Base-by-base conservation (phyloP, 2,329 filamentous ascomycete genomes). In the Botrytis galanthina region DNA sequence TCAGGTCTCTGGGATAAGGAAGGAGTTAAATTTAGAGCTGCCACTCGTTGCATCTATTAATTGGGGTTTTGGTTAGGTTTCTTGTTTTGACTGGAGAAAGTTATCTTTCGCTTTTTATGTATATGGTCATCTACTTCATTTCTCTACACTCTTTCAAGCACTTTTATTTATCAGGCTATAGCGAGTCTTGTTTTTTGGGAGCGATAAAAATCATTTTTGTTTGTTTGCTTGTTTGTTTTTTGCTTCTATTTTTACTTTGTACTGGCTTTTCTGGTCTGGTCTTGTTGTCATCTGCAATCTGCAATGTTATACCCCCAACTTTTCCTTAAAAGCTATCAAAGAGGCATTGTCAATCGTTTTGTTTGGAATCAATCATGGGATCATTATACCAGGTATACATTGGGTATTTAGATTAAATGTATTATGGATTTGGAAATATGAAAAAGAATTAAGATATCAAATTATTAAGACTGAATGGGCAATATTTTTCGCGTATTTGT, bases 1-100 rank as follows among this genome's bases (percentile, higher is more conserved):
- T 51, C 29, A 68, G 18, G 63, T 57, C 35, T 57, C 48, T 20
- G 32, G 26, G 20, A n/a, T 51, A 68, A 61, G 22, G 39, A 14
- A 46, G 62, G 63, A 69, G 62, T 72, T 72, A 61, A 69, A 72
- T 61, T 61, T 69, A 69, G 62, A 72, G 67, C 35, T 35, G 22
- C 32, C 59, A 26, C 59, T 71, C 44, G 44, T 54, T 42, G 46
- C 64, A 39, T 16, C 18, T 71, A 22, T 63, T 42, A 54, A 37
- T 42, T 60, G 46, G 63, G 20, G 29, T 4, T 29, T 70, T 44
- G 37, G 66, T 26, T 29, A 12, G 46, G 48, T 26, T n/a, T 37
- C 4, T 63, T 48, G 22, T 48, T 63, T 29, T 61, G 42, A 32
- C 59, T 42, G 29, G 59, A n/a, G 59, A 26, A n/a, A 35, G 48